Conservation (phyloP, 1,284 basidiomycete species). For the Moesziomyces sp. region DNA sequence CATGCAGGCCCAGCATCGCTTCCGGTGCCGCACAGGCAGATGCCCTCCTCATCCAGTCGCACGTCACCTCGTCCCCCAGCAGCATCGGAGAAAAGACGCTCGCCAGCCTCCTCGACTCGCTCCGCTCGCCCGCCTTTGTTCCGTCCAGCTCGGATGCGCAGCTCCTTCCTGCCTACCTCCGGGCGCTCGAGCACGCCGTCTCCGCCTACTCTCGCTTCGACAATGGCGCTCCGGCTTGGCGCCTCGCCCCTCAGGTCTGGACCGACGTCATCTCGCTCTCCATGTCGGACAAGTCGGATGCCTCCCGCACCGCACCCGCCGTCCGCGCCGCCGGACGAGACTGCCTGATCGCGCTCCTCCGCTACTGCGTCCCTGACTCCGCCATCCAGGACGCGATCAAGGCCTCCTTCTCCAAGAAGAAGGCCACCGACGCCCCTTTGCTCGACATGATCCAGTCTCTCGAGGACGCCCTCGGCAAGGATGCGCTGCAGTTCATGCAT, state of each 20-base stretch:
- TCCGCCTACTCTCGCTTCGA: constrained; percentile 61
- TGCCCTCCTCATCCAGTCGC: constrained; percentile 27
- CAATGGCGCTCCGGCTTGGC: constrained; percentile 49
- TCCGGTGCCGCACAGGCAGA: constrained; percentile 31
- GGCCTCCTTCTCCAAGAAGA: constrained; percentile 35
- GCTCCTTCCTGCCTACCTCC: constrained; percentile 62
- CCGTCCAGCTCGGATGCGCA: constrained; percentile 60
- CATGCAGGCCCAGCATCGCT: constrained; percentile 41
- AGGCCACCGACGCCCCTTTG: constrained; percentile 38
- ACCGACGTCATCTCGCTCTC: constrained; percentile 45
- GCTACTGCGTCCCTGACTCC: constrained; percentile 61
- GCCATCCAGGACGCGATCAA: constrained; percentile 50
- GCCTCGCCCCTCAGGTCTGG: constrained; percentile 53
- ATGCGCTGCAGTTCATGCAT: constrained; percentile 61
- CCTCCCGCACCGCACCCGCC: constrained; percentile 51
- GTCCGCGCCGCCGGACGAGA: constrained; percentile 59
- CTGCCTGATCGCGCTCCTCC: constrained; percentile 54
- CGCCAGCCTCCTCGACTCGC: constrained; percentile 45
- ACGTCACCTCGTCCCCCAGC: constrained; percentile 30
- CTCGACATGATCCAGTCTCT: constrained; percentile 52
- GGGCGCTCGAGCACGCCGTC: constrained; percentile 61
- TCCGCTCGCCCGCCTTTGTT: constrained; percentile 48
- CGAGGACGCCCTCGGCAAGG: constrained; percentile 59
- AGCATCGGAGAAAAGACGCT: constrained; percentile 40
- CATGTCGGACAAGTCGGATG: constrained; percentile 60